Conservation (phyloP, 768 basidiomycete species). For the Lactifluus echinatus region DNA sequence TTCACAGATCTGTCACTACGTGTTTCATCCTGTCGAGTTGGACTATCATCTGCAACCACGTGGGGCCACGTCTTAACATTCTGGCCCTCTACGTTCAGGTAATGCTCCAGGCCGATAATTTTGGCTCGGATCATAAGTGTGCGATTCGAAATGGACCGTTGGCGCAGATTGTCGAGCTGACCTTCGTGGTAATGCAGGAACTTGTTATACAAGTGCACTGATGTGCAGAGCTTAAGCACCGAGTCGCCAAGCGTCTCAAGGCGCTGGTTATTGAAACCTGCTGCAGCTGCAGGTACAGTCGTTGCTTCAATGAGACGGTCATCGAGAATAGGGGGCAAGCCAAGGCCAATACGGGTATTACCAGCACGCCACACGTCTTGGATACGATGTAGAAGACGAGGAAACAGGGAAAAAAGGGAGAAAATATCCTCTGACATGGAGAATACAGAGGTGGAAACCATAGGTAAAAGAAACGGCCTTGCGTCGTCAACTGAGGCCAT, state of each 20-base stretch:
- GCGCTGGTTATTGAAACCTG: slow-evolving; percentile 73
- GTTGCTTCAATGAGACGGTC: slow-evolving; percentile 62
- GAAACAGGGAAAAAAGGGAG: slow-evolving; percentile 40
- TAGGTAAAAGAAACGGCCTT: slow-evolving; percentile 31
- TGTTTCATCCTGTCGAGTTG: slow-evolving; percentile 24
- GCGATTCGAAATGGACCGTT: slow-evolving; percentile 58
- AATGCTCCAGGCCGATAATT: slow-evolving; percentile 52
- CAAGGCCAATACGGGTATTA: slow-evolving; percentile 42
- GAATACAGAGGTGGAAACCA: slow-evolving; percentile 45
- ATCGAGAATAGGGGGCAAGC: slow-evolving; percentile 50
- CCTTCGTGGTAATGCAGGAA: slow-evolving; percentile 79
- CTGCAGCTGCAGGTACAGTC: slow-evolving; percentile 57
- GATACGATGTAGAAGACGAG: slow-evolving; percentile 57
- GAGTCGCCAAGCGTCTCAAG: slow-evolving; percentile 84
- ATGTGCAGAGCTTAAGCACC: slow-evolving; percentile 67
- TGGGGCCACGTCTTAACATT: slow-evolving; percentile 54
- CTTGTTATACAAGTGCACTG: slow-evolving; percentile 68
- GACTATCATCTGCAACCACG: slow-evolving; percentile 32
- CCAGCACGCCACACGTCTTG: slow-evolving; percentile 56
- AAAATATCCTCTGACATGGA: slow-evolving; percentile 40
- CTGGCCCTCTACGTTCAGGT: slow-evolving; percentile 50
- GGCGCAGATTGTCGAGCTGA: slow-evolving; percentile 59
- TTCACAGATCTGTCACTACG: slow-evolving; percentile 27
- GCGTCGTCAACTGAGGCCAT: background rate
- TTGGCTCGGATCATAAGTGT: slow-evolving; percentile 61